Evolutionary conservation across 148 eudicot species (phyloP).

Genomic region (Vaccinium corymbosum): DNA sequence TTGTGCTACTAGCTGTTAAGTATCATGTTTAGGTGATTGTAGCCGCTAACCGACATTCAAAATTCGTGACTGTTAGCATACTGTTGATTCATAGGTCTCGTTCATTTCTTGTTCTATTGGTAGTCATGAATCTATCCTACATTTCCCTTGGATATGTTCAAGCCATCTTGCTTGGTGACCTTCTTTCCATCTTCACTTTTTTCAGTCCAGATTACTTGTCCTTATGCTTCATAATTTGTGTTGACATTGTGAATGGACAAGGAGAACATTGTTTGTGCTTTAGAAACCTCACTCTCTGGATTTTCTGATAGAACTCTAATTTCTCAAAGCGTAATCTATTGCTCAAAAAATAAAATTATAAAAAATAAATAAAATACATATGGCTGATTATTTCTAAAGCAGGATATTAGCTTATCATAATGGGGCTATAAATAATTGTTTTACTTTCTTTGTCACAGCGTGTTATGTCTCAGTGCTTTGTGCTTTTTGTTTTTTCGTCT

Average conservation of each 20-base stretch:
- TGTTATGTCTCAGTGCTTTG: neutral
- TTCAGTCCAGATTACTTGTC: neutral
- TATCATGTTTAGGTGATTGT: neutral
- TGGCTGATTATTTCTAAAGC: neutral
- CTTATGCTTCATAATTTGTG: neutral
- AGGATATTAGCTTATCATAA: neutral
- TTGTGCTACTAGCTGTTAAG: neutral
- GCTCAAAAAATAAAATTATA: neutral
- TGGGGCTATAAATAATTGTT: neutral
- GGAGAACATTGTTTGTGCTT: neutral
- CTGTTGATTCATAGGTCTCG: neutral
- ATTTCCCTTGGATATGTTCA: neutral
- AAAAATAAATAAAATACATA: too few species aligned
- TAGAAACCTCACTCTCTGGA: neutral
- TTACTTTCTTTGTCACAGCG: neutral
- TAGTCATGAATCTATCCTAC: neutral
- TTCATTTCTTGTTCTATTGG: neutral
- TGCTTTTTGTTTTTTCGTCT: neutral
- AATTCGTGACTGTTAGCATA: neutral
- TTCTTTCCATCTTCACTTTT: neutral
- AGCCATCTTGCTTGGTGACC: neutral
- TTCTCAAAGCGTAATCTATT: neutral
- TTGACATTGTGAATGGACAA: neutral
- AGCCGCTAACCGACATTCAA: neutral
- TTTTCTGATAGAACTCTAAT: neutral